Evolutionary conservation across 495 filamentous ascomycete species (phyloP), one percentile per base, ranked within the genome.

Genomic region (Chaetomium fimeti): DNA sequence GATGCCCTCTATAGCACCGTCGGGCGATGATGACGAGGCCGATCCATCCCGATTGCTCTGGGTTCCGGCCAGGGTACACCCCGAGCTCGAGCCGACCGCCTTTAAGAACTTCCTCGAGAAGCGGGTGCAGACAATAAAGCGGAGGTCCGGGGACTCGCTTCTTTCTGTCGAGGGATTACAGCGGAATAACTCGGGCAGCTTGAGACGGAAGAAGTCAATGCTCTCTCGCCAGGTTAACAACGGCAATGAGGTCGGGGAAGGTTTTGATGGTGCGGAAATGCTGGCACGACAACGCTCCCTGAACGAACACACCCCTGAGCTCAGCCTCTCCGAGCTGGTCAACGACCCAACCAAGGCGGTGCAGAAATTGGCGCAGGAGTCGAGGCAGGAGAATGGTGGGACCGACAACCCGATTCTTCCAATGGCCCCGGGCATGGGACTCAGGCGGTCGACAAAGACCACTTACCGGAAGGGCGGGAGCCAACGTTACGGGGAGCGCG

Each of bases 71-170:
- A 85, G 92, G 61, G 80, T 98, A 20, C 94, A 99, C 70, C 94
- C 94, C 15, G 94, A 98, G 77, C 79, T 99, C 36, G 94, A 95
- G 29, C 95, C 94, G 6, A 92, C 88, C 74, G 95, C 97, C 71
- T 99, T 98, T 80, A 96, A 94, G 76, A 90, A 90, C 1, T 99
- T 98, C 70, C 83, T 99, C 1, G 93, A 98, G 71, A 94, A 92
- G 52, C 88, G 91, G 71, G 89, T 96, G 27, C 88, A 95, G 59
- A 86, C 90, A 15, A 96, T 98, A 68, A 89, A 91, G 76, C 81
- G 93, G 67, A 85, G 88, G 72, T 95, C 91, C 8, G 87, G 88
- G 8, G 91, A 93, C 42, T 73, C 76, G 4, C 82, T 89, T 8
- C 78, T 96, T 62, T 89, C 88, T 1, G 78, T 83, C 4, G 87